Base-by-base conservation (phyloP, 2,329 filamentous ascomycete species). In the Scytalidium lignicola region DNA sequence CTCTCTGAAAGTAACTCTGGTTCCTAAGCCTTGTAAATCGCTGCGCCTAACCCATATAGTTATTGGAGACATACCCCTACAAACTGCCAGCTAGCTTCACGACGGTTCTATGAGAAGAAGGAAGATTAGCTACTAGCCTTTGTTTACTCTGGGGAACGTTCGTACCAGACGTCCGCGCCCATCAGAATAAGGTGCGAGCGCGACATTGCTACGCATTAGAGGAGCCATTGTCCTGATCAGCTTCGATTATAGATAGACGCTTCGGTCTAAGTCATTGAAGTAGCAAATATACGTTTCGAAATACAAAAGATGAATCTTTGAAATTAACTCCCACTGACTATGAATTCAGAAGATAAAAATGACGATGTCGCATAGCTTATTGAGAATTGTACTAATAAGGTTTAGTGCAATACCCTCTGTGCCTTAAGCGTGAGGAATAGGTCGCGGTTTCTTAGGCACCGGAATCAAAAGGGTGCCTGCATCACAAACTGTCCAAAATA, bases 81-180 rank as follows among this genome's bases (percentile, higher is more conserved):
- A 45, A 63, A 57, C 23, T 64, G 56, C 62, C 62, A 67, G 46
- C 58, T 63, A 17, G 54, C 52, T 44, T 66, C 63, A 18, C 60
- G 59, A 47, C 53, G 55, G 41, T 51, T 55, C 63, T 65, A 47
- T 42, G 44, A 28, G 17, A 46, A 7, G 10, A 15, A 37, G 15
- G n/a, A 28, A 45, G 39, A 51, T 61, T 54, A 57, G 54, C 46
- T 52, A n/a, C 43, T 37, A n/a, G 10, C 19, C 41, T 29, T 43
- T 39, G 26, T 45, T 17, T 13, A 18, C 23, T 44, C 26, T 19
- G 15, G 19, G 9, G 44, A 9, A 15, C 13, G 17, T 12, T 3
- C 29, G 9, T 59, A 61, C 58, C 51, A 56, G 53, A 22, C 45
- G 46, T 19, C 51, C 45, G 23, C 53, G 45, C 43, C 53, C 53